Evolutionary conservation across 352 stramenopile genomes (phyloP).

Genomic region (Pythium inflatum): DNA sequence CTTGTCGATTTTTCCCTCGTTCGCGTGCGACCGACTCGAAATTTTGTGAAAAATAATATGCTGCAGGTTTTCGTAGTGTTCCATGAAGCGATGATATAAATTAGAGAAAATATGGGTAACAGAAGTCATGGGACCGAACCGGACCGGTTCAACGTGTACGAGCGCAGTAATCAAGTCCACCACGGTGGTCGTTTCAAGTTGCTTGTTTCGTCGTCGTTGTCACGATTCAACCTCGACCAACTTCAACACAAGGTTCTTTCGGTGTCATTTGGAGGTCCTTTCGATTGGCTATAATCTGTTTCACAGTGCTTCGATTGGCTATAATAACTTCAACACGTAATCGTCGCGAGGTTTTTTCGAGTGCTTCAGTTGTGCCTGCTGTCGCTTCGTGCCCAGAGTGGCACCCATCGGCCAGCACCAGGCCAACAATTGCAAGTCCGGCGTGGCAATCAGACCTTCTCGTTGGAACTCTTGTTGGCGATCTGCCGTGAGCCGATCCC

Average conservation of each 20-base stretch:
- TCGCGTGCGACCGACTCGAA: not conserved
- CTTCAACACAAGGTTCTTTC: slow-evolving; percentile 53
- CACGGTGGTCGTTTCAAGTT: slow-evolving; percentile 37
- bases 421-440: no score
- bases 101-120: not conserved
- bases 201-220: slow-evolving; percentile 59
- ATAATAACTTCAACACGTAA: not conserved
- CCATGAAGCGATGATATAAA: not conserved
- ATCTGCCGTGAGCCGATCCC: slow-evolving; percentile 22
- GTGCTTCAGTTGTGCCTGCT: not conserved
- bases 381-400: slow-evolving; percentile 28
- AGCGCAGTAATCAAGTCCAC: slow-evolving; percentile 4
- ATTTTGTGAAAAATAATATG: slow-evolving; percentile 37
- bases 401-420: not conserved
- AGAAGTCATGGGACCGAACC: not conserved
- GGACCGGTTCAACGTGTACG: not conserved
- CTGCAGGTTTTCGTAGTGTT: not conserved
- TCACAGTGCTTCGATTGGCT: slow-evolving; percentile 6
- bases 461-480: slow-evolving; percentile 28
- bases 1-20: slow-evolving; percentile 29
- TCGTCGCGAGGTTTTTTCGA: slow-evolving; percentile 26
- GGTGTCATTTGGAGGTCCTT: not conserved
- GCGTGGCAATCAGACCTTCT: no score
- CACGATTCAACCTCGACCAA: slow-evolving; percentile 52
- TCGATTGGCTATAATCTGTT: slow-evolving; percentile 21